Conservation (phyloP, 1,284 basidiomycete genomes). For the Ustilago cynodontis region DNA sequence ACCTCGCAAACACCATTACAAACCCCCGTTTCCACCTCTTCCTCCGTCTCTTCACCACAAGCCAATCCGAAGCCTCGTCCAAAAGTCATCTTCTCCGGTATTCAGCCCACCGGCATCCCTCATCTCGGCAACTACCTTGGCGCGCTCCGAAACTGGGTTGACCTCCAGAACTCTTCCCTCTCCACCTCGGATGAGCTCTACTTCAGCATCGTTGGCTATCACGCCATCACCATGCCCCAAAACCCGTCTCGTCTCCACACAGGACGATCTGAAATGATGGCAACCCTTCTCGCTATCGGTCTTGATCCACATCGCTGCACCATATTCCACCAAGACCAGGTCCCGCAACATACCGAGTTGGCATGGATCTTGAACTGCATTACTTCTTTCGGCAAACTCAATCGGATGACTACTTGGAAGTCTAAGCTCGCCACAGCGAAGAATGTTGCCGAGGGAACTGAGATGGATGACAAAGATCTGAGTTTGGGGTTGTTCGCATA, state of each 20-base stretch:
- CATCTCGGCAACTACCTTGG: conserved; percentile 95
- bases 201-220: conserved; percentile 86
- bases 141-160: conserved; percentile 88
- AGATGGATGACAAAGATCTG: conserved; percentile 83
- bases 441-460: conserved; percentile 77
- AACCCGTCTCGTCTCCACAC: conserved; percentile 37
- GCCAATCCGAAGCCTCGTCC: conserved; percentile 1
- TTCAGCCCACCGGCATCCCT: conserved; percentile 85
- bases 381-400: conserved; percentile 83
- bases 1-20: not conserved
- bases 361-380: conserved; percentile 91
- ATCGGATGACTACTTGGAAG: conserved; percentile 97
- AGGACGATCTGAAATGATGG: conserved; percentile 80
- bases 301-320: conserved; percentile 82
- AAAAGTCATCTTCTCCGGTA: conserved; percentile 80
- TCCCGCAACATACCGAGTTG: conserved; percentile 86
- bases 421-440: conserved; percentile 80
- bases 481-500: conserved; percentile 90
- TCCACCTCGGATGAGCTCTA: conserved; percentile 72
- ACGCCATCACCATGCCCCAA: conserved; percentile 71
- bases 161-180: conserved; percentile 77
- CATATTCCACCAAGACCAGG: conserved; percentile 90
- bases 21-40: too few species aligned
- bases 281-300: conserved; percentile 85
- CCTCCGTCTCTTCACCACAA: not conserved